These are phyloP conservation scores for Arthrobotrys sinensis DNA, from an alignment of 2,329 filamentous ascomycete species.

Conservation along the genomic window DNA sequence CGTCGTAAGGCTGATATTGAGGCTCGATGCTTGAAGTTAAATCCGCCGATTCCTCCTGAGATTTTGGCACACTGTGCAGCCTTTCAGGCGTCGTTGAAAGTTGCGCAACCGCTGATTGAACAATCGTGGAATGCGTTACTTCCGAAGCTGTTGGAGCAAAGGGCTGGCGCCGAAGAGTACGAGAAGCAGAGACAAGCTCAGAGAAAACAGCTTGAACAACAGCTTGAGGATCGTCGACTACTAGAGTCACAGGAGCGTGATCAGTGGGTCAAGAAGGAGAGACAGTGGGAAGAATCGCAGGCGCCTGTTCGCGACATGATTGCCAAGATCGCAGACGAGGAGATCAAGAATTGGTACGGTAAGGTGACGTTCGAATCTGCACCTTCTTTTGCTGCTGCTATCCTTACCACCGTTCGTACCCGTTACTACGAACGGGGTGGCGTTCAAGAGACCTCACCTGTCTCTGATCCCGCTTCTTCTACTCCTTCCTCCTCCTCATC, in stretches of 20 bases:
- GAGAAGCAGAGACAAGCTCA: conserved; percentile 70
- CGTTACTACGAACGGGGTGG: conserved; percentile 75
- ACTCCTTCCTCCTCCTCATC: conserved; percentile 13
- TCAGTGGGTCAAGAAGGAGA: conserved; percentile 75
- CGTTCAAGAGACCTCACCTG: conserved; percentile 65
- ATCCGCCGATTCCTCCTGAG: conserved; percentile 76
- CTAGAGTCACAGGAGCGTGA: conserved; percentile 71
- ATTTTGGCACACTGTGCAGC: conserved; percentile 79
- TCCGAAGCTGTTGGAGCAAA: conserved; percentile 77
- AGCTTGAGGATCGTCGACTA: conserved; percentile 68
- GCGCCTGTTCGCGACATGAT: conserved; percentile 77
- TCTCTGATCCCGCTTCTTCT: conserved; percentile 70
- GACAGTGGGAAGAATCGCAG: conserved; percentile 80
- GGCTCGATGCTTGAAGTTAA: conserved; percentile 76
- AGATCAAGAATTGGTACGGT: conserved; percentile 78
- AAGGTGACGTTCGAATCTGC: conserved; percentile 76
- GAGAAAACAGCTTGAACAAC: conserved; percentile 68
- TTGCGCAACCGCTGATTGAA: conserved; percentile 78
- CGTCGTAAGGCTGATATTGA: conserved; percentile 80
- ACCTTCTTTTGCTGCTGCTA: conserved; percentile 79
- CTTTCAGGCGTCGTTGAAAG: conserved; percentile 81
- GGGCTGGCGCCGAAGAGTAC: conserved; percentile 76
- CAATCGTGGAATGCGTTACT: conserved; percentile 79
- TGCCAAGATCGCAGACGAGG: conserved; percentile 78
- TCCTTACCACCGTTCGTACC: conserved; percentile 77